Base-by-base conservation (phyloP, 192 early-diverging fungal genomes). In the Rhizophlyctis rosea region DNA sequence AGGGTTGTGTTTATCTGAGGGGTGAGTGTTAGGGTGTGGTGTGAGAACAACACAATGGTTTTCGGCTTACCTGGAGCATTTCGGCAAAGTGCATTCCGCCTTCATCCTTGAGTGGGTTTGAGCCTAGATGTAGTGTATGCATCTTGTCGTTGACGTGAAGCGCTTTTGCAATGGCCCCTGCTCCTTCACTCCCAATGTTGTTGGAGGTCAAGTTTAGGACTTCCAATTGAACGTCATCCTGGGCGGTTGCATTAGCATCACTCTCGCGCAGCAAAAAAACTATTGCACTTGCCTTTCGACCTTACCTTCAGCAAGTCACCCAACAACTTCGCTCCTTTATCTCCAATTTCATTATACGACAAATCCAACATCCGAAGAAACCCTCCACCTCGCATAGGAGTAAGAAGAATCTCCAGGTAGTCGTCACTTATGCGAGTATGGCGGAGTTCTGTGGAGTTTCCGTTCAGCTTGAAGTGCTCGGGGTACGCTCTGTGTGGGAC, bases 1-100 rank as follows among this genome's bases (percentile, higher is more conserved):
- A 76, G 52, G 32, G 59, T 65, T 16, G 66, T 63, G 59, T 78
- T 78, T 9, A 78, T 69, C 65, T 76, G 35, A 13, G 52, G 11
- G 24, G n/a, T 34, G 52, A 14, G 21, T 54, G 27, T 23, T n/a
- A 66, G 34, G 21, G n/a, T 28, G 30, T 3, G 23, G 14, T 47
- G 16, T 50, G 31, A 73, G 0, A 33, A 16, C 33, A 32, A 16
- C 25, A 27, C 50, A 31, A 60, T 64, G 24, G 47, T 34, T 4
- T 7, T 4, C 11, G 33, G 23, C 31, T 5, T 21, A 73, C 77
- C 64, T 80, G 79, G 27, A 81, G 54, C 68, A 61, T 67, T 47
- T 63, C 60, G 29, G 76, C 79, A 21, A 81, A 39, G 47, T 72
- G 76, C 71, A 81, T 73, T 0, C 79, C 79, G 16, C 70, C 79